A percentile compares a stretch with the other conserved stretches of the same genome.
Conservation (phyloP, 2,329 filamentous ascomycete species). For the Aspergillus sojae region DNA sequence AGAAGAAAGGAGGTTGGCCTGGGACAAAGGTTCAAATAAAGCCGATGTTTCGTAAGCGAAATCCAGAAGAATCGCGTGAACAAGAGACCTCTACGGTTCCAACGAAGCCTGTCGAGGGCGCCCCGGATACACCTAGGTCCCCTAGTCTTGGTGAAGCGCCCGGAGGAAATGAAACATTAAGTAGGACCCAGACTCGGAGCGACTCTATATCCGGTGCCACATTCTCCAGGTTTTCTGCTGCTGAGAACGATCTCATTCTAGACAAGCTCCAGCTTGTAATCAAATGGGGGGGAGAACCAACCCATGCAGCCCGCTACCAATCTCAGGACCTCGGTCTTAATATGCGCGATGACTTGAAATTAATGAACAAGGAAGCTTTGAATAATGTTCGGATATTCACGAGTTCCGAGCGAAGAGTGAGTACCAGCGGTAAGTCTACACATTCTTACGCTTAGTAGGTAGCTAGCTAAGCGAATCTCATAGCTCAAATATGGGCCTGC, state of each 20-base stretch:
- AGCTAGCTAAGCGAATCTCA: slow-evolving; percentile 13
- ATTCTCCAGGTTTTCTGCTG: slow-evolving; percentile 90
- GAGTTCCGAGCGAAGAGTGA: slow-evolving; percentile 91
- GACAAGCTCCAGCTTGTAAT: slow-evolving; percentile 98
- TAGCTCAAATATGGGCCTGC: slow-evolving; percentile 89
- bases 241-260: slow-evolving; percentile 86
- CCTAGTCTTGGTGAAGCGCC: slow-evolving; percentile 22
- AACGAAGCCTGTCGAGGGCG: slow-evolving; percentile 12
- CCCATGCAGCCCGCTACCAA: slow-evolving; percentile 94
- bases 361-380: slow-evolving; percentile 89
- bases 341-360: slow-evolving; percentile 89
- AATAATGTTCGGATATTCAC: slow-evolving; percentile 95
- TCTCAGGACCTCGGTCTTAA: slow-evolving; percentile 92
- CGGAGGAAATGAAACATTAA: slow-evolving; percentile 37
- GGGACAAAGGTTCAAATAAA: slow-evolving; percentile 99
- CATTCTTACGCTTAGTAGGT: slow-evolving; percentile 2
- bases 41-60: slow-evolving; percentile 95
- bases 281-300: slow-evolving; percentile 98
- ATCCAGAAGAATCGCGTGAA: slow-evolving; percentile 59
- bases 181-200: slow-evolving; percentile 63
- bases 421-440: slow-evolving; percentile 66
- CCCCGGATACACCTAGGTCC: slow-evolving; percentile 26
- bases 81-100: slow-evolving; percentile 24
- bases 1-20: slow-evolving; percentile 90
- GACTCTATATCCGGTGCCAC: slow-evolving; percentile 89